Conservation (phyloP, 2,329 filamentous ascomycete genomes). For the Sporothrix brunneoviolacea region DNA sequence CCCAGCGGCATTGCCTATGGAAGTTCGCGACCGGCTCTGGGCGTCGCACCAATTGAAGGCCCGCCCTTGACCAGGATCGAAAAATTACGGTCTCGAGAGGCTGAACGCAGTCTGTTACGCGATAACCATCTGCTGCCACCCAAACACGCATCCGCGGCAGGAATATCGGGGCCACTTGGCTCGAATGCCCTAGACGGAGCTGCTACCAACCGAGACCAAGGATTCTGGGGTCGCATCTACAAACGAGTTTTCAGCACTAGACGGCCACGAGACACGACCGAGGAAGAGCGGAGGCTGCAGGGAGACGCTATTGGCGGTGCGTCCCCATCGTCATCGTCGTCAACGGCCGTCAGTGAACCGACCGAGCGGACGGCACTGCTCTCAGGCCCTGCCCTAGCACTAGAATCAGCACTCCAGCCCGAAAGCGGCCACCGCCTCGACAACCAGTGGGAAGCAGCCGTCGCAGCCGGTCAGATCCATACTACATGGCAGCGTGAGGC, state of each 20-base stretch:
- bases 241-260: constrained; percentile 50
- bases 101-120: constrained; percentile 54
- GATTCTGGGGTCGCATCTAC: constrained; percentile 34
- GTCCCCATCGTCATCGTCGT: not conserved
- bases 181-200: too few species aligned
- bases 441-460: constrained; percentile 78
- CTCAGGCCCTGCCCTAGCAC: not conserved
- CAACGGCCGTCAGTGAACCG: constrained; percentile 28
- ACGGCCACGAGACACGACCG: constrained; percentile 30
- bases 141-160: constrained; percentile 41
- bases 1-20: constrained; percentile 71
- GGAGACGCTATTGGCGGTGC: constrained; percentile 50
- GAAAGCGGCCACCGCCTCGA: constrained; percentile 41
- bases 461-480: constrained; percentile 70
- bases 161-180: too few species aligned
- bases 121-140: constrained; percentile 61
- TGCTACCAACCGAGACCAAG: constrained; percentile 20
- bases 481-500: constrained; percentile 89
- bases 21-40: constrained; percentile 62
- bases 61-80: constrained; percentile 48
- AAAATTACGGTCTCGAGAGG: constrained; percentile 48
- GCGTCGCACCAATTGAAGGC: constrained; percentile 45
- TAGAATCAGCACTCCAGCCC: not conserved
- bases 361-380: constrained; percentile 33
- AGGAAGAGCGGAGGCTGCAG: constrained; percentile 55